Evolutionary conservation across 2,329 filamentous ascomycete species (phyloP).

Genomic region (Mollisiaceae sp.): DNA sequence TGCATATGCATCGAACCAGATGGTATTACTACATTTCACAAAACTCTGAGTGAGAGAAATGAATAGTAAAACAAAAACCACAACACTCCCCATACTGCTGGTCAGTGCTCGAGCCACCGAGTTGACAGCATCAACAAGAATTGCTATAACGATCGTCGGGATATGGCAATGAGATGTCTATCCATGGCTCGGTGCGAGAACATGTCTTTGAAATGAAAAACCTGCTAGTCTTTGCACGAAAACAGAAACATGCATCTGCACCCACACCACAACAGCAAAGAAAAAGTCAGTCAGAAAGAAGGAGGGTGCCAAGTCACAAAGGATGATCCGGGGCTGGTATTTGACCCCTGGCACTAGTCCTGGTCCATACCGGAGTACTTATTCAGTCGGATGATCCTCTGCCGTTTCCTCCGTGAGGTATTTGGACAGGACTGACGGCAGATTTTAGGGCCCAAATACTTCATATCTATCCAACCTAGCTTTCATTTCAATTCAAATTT

Average conservation of each 20-base stretch:
- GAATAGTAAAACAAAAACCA: not conserved
- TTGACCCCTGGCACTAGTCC: slow-evolving; percentile 10
- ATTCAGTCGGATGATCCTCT: slow-evolving; percentile 18
- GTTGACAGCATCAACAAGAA: slow-evolving; percentile 8
- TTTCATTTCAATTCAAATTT: not conserved
- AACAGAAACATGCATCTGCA: slow-evolving; percentile 7
- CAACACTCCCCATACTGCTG: slow-evolving; percentile 9
- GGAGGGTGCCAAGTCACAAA: slow-evolving; percentile 12
- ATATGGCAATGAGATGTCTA: not conserved
- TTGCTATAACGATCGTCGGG: not conserved
- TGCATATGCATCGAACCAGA: slow-evolving; percentile 28
- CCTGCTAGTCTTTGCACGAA: not conserved
- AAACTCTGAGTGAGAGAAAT: slow-evolving; percentile 12
- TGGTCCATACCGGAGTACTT: slow-evolving; percentile 7
- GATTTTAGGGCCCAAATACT: not conserved
- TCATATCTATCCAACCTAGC: not conserved
- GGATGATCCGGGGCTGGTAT: slow-evolving; percentile 13
- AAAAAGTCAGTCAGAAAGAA: slow-evolving; percentile 4
- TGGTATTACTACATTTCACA: slow-evolving; percentile 16
- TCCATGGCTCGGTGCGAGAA: not conserved
- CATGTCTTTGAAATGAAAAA: not conserved
- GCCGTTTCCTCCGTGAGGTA: slow-evolving; percentile 24
- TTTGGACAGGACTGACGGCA: slow-evolving; percentile 8
- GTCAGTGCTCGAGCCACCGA: not conserved
- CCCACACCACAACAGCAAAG: not conserved